phyloP scores from a whole-genome alignment of 2,329 filamentous ascomycete species.

The Phialophora macrospora region DNA sequence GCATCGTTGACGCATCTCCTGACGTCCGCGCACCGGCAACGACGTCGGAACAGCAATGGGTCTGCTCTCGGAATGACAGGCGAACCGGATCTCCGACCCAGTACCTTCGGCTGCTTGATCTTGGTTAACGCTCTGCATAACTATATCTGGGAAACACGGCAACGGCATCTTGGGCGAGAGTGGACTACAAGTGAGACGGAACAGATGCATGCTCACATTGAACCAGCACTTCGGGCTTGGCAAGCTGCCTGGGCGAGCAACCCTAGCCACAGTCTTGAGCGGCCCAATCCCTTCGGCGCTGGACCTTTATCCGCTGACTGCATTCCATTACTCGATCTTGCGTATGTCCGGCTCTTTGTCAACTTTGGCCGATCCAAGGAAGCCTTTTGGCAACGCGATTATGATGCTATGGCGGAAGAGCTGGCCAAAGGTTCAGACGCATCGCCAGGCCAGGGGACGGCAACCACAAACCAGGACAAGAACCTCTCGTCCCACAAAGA shows the following conservation, averaged over 20 bases:
- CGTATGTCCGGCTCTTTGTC: conserved; percentile 89
- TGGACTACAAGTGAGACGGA: conserved; percentile 95
- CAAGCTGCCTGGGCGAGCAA: conserved; percentile 89
- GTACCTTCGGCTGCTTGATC: conserved; percentile 88
- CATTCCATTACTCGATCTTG: conserved; percentile 86
- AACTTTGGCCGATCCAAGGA: conserved; percentile 92
- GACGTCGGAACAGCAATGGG: conserved; percentile 42
- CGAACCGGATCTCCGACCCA: conserved; percentile 73
- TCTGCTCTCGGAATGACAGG: conserved; percentile 44
- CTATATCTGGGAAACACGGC: conserved; percentile 96
- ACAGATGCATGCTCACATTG: conserved; percentile 93
- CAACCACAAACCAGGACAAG: conserved; percentile 33
- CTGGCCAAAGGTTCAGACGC: conserved; percentile 77
- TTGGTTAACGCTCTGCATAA: conserved; percentile 95
- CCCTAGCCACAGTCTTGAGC: conserved; percentile 79
- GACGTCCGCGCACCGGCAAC: conserved; percentile 71
- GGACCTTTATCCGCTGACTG: conserved; percentile 87
- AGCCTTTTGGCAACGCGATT: conserved; percentile 91
- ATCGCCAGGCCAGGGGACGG: conserved; percentile 68
- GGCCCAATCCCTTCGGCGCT: conserved; percentile 80
- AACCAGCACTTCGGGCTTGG: conserved; percentile 92
- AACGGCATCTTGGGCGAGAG: conserved; percentile 81
- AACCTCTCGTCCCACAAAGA: conserved; percentile 25
- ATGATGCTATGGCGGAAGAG: conserved; percentile 88
- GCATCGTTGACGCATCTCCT: conserved; percentile 80